phyloP scores from a whole-genome alignment of 1,284 basidiomycete genomes.

The Boletus mariae region DNA sequence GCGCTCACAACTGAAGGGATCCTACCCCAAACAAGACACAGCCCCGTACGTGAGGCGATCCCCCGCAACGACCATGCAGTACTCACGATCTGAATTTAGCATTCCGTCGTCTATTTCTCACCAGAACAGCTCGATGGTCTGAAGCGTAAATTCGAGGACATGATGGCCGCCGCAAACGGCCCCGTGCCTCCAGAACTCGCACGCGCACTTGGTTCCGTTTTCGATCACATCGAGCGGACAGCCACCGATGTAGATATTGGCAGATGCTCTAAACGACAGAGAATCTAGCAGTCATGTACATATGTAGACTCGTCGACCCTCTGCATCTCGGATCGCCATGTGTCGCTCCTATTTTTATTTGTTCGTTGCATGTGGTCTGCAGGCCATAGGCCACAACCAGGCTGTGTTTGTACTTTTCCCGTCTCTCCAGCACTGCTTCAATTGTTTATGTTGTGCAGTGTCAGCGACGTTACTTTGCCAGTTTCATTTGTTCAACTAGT shows the following conservation, averaged over 20 bases:
- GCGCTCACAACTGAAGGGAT: slow-evolving; percentile 18
- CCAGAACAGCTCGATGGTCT: slow-evolving; percentile 31
- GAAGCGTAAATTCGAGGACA: slow-evolving; percentile 32
- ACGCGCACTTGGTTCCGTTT: slow-evolving; percentile 32
- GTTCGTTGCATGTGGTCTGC: background rate
- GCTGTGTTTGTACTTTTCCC: background rate
- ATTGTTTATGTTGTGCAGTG: slow-evolving; percentile 3
- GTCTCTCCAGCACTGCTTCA: background rate
- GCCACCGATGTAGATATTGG: slow-evolving; percentile 23
- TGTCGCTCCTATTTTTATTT: background rate
- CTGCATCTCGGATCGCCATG: background rate
- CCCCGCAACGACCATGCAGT: background rate
- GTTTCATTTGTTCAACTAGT: slow-evolving; percentile 4
- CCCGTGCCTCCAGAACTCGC: slow-evolving; percentile 31
- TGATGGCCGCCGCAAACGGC: slow-evolving; percentile 30
- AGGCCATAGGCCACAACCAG: background rate
- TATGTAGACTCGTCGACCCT: background rate
- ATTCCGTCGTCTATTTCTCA: slow-evolving; percentile 30
- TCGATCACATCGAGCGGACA: slow-evolving; percentile 33
- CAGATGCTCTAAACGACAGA: slow-evolving; percentile 25
- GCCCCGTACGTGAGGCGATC: slow-evolving; percentile 15
- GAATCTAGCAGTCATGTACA: slow-evolving; percentile 18
- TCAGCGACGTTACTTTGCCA: slow-evolving; percentile 1
- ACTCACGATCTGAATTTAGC: slow-evolving; percentile 6
- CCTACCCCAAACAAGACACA: slow-evolving; percentile 12